phyloP scores from a whole-genome alignment of 2,329 filamentous ascomycete genomes.

The Ceratocystis cacaofunesta region DNA sequence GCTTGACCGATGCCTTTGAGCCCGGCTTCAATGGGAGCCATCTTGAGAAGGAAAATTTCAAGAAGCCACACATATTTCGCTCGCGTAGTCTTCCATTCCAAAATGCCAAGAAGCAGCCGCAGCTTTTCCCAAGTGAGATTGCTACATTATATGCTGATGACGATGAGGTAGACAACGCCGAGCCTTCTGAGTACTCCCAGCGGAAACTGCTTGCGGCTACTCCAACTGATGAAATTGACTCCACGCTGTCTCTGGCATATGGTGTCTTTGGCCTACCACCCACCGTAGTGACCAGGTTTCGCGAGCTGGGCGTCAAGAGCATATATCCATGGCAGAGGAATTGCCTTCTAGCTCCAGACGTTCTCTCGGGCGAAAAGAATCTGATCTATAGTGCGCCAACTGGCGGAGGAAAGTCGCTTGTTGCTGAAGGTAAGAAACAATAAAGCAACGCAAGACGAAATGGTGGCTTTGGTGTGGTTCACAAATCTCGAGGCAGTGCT shows the following conservation, averaged over 20 bases:
- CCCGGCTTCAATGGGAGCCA: neutral
- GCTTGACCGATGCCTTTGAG: constrained; percentile 12
- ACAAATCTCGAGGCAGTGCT: constrained; percentile 4
- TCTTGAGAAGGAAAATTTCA: neutral
- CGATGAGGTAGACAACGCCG: constrained; percentile 6
- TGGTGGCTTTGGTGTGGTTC: neutral
- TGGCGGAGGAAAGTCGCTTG: constrained; percentile 62
- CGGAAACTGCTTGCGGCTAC: constrained; percentile 37
- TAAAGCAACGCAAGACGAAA: neutral
- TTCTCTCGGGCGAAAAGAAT: constrained; percentile 50
- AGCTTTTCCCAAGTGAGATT: constrained; percentile 34
- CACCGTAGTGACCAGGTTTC: constrained; percentile 48
- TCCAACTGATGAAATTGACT: constrained; percentile 36
- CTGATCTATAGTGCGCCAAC: constrained; percentile 70
- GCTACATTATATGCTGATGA: constrained; percentile 22
- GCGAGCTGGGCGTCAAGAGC: constrained; percentile 48
- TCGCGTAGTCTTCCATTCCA: constrained; percentile 2
- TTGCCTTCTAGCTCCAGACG: constrained; percentile 52
- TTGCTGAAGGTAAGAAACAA: constrained; percentile 41
- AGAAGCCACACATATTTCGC: neutral
- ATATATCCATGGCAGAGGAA: constrained; percentile 72
- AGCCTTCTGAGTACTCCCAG: constrained; percentile 42
- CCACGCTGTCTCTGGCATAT: constrained; percentile 46
- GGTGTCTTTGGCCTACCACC: constrained; percentile 46
- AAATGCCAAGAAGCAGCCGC: constrained; percentile 16